These are phyloP conservation scores for Capsella rubella DNA, from an alignment of 441 rosid genomes.

Conservation along the genomic window DNA sequence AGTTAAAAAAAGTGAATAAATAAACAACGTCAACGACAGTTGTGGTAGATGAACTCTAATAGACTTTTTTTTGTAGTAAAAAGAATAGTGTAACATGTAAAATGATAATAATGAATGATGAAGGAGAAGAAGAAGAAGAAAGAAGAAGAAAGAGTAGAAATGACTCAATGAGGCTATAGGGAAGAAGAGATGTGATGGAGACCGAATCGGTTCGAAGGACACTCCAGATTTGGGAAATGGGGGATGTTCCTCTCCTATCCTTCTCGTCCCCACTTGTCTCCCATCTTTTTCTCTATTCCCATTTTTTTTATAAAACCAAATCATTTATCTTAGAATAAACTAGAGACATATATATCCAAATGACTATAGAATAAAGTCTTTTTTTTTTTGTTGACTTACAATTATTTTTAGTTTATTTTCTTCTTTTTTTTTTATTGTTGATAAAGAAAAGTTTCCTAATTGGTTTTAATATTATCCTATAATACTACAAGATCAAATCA, in stretches of 20 bases:
- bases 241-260: constrained; percentile 33
- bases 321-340: not conserved
- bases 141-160: not conserved
- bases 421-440: not conserved
- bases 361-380: not conserved
- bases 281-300: constrained; percentile 25
- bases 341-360: not conserved
- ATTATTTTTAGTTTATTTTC: not conserved
- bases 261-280: constrained; percentile 40
- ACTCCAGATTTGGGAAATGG: constrained; percentile 36
- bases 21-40: too few relatives aligned
- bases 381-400: not conserved
- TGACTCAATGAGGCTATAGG: not conserved
- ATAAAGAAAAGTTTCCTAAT: not conserved
- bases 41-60: not conserved
- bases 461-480: not conserved
- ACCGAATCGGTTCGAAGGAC: constrained; percentile 34
- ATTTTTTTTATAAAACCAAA: constrained; percentile 1
- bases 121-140: constrained; percentile 3
- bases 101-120: not conserved
- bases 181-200: constrained; percentile 25
- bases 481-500: too few relatives aligned
- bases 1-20: not conserved
- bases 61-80: not conserved
- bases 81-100: constrained; percentile 16